Base-by-base conservation (phyloP, 2,329 filamentous ascomycete species). In the Gaeumannomyces tritici region DNA sequence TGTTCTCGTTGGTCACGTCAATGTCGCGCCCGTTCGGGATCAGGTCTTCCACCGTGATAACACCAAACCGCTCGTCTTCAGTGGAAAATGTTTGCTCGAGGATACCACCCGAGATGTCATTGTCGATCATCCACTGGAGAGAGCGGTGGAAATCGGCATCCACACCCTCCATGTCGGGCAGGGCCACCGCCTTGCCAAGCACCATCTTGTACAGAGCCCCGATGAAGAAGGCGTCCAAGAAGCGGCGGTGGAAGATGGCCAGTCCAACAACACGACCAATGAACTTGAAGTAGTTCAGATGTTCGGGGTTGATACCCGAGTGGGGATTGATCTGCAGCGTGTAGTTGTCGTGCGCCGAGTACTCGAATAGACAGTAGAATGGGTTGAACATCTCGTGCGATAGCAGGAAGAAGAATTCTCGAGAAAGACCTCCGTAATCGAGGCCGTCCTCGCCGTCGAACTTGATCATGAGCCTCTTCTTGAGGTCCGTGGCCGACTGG, bases 341-440 rank as follows among this genome's bases (percentile, higher is more conserved):
- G 79, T 99, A 99, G 79, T 99, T 99, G 85, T 99, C 95, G 80
- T 99, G 95, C 54, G 95, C 95, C 29, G 95, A 98, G 77, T 99
- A 99, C 78, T 99, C 95, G 80, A 99, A 99, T 62, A 99, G 83
- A 75, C 95, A 99, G 80, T 99, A 99, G 79, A 99, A 99, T 35
- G 95, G 95, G 76, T 99, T 99, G 80, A 99, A 99, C 95, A 99
- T 99, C 80, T 99, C 95, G 78, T 99, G 95, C 21, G 93, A 98
- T 62, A 99, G 85, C 55, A 99, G 81, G 86, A 99, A 99, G 83
- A 99, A 99, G 81, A 99, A 99, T 77, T 99, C 95, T 84, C 93
- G 85, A 47, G 95, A 99, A 62, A 99, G 83, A 82, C 95, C 95
- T 75, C 95, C 95, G 72, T 99, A 99, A 77, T 99, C 95, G 65